phyloP scores from a whole-genome alignment of 129 eudicot genomes.

The Dittrichia graveolens region DNA sequence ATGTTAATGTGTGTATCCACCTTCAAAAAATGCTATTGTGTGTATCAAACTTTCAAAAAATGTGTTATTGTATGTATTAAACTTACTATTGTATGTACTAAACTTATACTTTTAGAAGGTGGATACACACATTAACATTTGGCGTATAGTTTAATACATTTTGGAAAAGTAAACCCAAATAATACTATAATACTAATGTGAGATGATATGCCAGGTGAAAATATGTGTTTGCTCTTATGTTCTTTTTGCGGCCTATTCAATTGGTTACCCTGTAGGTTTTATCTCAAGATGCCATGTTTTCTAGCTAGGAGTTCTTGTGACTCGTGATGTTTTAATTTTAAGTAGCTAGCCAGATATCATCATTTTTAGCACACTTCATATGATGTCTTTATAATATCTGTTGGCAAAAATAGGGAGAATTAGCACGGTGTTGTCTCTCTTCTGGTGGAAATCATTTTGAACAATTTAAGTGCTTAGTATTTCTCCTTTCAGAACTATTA shows the following conservation, averaged over 20 bases:
- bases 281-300: background rate
- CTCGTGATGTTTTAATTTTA: background rate
- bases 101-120: too few relatives aligned
- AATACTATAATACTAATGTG: background rate
- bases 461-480: background rate
- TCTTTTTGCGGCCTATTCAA: slow-evolving; percentile 8
- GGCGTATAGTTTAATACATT: too few relatives aligned
- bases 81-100: too few relatives aligned
- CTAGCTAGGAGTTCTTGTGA: slow-evolving; percentile 3
- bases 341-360: background rate
- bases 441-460: background rate
- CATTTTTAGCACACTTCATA: background rate
- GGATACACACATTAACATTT: too few relatives aligned
- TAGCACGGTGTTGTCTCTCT: background rate
- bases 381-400: slow-evolving; percentile 3
- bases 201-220: background rate
- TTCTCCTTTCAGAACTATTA: slow-evolving; percentile 2
- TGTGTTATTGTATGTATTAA: too few relatives aligned
- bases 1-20: too few relatives aligned
- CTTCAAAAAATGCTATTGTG: too few relatives aligned
- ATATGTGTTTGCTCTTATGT: slow-evolving; percentile 5
- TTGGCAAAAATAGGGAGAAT: slow-evolving; percentile 7
- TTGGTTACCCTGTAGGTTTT: slow-evolving; percentile 5
- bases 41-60: too few relatives aligned
- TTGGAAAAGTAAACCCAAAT: too few relatives aligned